These are phyloP conservation scores for Corylus americana DNA, from an alignment of 306 rosid species.

Conservation along the genomic window DNA sequence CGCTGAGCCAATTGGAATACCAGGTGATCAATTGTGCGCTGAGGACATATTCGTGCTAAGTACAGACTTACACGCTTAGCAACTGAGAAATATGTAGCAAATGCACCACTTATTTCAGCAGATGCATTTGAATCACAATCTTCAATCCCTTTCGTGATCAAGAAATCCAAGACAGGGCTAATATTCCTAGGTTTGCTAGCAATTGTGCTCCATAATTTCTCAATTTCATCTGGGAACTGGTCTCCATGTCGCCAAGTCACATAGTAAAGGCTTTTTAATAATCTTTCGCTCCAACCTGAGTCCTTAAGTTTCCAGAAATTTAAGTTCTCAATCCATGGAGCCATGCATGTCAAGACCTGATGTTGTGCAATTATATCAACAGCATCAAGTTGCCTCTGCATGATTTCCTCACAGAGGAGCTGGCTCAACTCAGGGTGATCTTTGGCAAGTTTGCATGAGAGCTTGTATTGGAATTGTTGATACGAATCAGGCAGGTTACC, in stretches of 20 bases:
- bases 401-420: slow-evolving; percentile 97
- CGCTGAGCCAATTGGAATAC: slow-evolving; percentile 96
- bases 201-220: slow-evolving; percentile 99
- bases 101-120: slow-evolving; percentile 97
- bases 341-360: slow-evolving; percentile 99
- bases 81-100: slow-evolving; percentile 97
- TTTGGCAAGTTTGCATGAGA: slow-evolving; percentile 98
- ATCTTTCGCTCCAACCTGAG: slow-evolving; percentile 93
- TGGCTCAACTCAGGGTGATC: slow-evolving; percentile 98
- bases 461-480: slow-evolving; percentile 98
- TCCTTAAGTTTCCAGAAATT: slow-evolving; percentile 98
- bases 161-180: slow-evolving; percentile 96
- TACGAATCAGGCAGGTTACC: slow-evolving; percentile 99
- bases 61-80: slow-evolving; percentile 96
- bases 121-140: slow-evolving; percentile 99
- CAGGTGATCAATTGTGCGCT: slow-evolving; percentile 94
- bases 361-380: slow-evolving; percentile 99
- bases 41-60: slow-evolving; percentile 98
- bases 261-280: slow-evolving; percentile 94
- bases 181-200: slow-evolving; percentile 98
- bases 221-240: slow-evolving; percentile 98
- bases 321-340: slow-evolving; percentile 99
- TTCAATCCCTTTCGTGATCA: slow-evolving; percentile 98
- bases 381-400: slow-evolving; percentile 99
- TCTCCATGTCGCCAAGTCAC: slow-evolving; percentile 99